phyloP scores from a whole-genome alignment of 2,329 filamentous ascomycete species.

The Monosporascus sp. region DNA sequence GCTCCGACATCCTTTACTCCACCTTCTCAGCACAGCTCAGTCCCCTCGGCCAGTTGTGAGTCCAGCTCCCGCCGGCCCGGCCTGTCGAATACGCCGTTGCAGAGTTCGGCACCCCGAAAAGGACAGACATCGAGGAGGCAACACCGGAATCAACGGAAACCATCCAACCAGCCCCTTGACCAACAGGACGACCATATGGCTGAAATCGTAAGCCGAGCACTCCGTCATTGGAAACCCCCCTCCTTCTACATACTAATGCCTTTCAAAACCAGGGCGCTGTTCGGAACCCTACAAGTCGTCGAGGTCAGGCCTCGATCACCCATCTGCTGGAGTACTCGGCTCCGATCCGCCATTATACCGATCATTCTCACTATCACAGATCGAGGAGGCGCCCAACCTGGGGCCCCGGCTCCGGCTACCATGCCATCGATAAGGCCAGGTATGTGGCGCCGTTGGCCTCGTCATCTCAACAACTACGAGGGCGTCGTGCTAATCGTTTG shows the following conservation, averaged over 20 bases:
- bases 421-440: conserved; percentile 85
- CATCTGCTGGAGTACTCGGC: conserved; percentile 90
- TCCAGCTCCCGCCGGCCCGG: conserved; percentile 41
- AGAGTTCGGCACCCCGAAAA: conserved; percentile 58
- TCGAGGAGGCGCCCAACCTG: conserved; percentile 68
- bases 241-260: conserved; percentile 10
- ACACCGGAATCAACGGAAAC: conserved; percentile 75
- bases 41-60: conserved; percentile 42
- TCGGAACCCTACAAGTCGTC: conserved; percentile 59
- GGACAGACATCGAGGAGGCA: conserved; percentile 73
- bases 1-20: conserved; percentile 36
- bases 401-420: conserved; percentile 84
- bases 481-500: conserved; percentile 7
- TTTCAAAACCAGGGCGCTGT: conserved; percentile 36
- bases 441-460: conserved; percentile 34
- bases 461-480: not conserved
- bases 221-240: not conserved
- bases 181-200: conserved; percentile 79
- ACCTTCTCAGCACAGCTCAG: conserved; percentile 35
- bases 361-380: conserved; percentile 46
- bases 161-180: conserved; percentile 50
- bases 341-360: conserved; percentile 65
- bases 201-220: conserved; percentile 56
- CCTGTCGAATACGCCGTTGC: conserved; percentile 28
- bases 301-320: conserved; percentile 94